Conservation (phyloP, 345 rosid genomes). For the Gynandropsis gynandra region DNA sequence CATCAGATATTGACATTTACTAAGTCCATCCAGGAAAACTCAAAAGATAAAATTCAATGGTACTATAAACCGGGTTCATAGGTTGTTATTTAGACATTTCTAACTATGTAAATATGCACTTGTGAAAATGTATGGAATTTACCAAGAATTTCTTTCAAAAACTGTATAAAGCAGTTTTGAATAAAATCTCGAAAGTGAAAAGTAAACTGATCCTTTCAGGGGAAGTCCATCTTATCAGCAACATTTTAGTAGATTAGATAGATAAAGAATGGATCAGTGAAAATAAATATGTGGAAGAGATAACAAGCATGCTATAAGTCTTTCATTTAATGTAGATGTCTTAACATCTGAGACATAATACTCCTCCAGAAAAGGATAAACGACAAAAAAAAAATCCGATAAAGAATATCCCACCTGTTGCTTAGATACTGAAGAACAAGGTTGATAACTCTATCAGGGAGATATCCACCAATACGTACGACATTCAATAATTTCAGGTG, state of each 20-base stretch:
- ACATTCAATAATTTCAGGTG: constrained; percentile 80
- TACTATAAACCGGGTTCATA: neutral
- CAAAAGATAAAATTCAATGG: constrained; percentile 3
- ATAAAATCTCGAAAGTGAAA: constrained; percentile 3
- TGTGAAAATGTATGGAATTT: constrained; percentile 2
- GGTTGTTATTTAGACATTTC: neutral
- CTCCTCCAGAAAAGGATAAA: too few relatives aligned
- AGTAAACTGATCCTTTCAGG: neutral
- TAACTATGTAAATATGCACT: neutral
- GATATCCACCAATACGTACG: constrained; percentile 78
- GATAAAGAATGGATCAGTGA: neutral
- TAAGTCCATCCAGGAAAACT: constrained; percentile 9
- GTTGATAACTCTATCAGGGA: constrained; percentile 95
- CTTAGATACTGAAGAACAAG: constrained; percentile 92
- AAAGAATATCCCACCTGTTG: constrained; percentile 57
- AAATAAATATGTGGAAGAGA: neutral
- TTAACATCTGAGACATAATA: too few relatives aligned
- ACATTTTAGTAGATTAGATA: neutral
- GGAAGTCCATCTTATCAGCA: neutral
- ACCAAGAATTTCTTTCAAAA: neutral
- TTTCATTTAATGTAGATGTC: too few relatives aligned
- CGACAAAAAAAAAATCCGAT: too few relatives aligned
- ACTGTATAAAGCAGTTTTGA: neutral
- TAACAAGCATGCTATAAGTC: constrained; percentile 14
- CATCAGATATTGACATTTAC: constrained; percentile 8